Evolutionary conservation across 192 early-diverging fungal species (phyloP), one percentile per base, ranked within the genome.

Genomic region (Glomus cerebriforme): DNA sequence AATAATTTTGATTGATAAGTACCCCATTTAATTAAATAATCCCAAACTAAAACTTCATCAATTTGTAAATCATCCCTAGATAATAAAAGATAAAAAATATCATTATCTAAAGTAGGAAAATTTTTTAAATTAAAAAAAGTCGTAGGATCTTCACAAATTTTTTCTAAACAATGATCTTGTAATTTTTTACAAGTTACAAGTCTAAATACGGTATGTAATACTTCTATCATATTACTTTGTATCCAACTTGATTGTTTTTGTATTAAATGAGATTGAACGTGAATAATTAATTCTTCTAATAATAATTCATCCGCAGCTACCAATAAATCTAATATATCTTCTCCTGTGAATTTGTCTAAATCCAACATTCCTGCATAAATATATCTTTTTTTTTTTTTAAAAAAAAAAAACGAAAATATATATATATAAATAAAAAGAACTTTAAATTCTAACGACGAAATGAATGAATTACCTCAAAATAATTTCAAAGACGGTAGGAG

Each of bases 11-110:
- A n/a, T 9, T 77, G 59, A 31, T 60, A 24, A 6, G 12, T 39
- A 4, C 75, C 75, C 75, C 75, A 77, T 62, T 59, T 62, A 26
- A 77, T 65, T 22, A 77, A 10, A 65, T 49, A 9, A 65, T 77
- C 15, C 75, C 75, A 77, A 29, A 77, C 12, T 24, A 64, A 34
- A 5, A 77, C 35, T 65, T 77, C 75, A 13, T 77, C 75, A 47
- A 77, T 32, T 45, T 64, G 32, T 17, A 77, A 29, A 64, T 65
- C 75, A 65, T 77, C 58, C 24, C 49, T 19, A 24, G 3, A 17
- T 22, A 77, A 27, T 39, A 77, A 47, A 27, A 22, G 19, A 13
- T 64, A 54, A n/a, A 77, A 47, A 7, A 77, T 77, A 45, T 77
- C 75, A n/a, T 65, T 47, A 29, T 77, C 75, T 1, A 77, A 17